Percentiles rank a stretch among this genome's conserved stretches.
phyloP scores from a whole-genome alignment of 2,329 filamentous ascomycete species.

The Atkinsonella texensis region DNA sequence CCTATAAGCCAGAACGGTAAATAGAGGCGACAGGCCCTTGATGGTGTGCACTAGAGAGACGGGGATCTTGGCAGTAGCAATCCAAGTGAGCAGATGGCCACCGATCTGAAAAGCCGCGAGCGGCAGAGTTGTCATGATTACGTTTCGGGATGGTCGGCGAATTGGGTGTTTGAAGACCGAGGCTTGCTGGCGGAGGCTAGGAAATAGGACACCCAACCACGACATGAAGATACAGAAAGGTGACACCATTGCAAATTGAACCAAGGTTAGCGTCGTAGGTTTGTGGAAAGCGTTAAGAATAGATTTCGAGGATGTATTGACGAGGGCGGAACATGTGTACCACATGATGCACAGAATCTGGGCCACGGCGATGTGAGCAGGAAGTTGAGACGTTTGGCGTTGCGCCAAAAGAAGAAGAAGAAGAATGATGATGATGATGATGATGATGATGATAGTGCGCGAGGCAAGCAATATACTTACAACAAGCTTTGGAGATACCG shows the following conservation, averaged over 20 bases:
- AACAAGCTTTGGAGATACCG: conserved; percentile 76
- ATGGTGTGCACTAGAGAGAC: conserved; percentile 97
- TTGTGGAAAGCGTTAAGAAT: conserved; percentile 87
- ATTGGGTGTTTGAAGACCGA: conserved; percentile 78
- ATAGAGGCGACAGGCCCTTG: conserved; percentile 89
- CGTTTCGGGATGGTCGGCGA: conserved; percentile 64
- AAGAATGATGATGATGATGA: no score
- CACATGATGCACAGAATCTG: conserved; percentile 79
- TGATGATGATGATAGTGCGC: not conserved
- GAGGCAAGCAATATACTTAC: conserved; percentile 36
- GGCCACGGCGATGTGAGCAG: conserved; percentile 10
- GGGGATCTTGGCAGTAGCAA: conserved; percentile 86
- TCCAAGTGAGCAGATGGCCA: conserved; percentile 87
- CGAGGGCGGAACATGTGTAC: conserved; percentile 92
- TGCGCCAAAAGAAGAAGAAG: not conserved
- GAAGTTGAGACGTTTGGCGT: not conserved
- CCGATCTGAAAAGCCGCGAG: conserved; percentile 86
- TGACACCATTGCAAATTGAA: conserved; percentile 90
- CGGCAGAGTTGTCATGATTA: conserved; percentile 80
- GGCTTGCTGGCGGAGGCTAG: conserved; percentile 55
- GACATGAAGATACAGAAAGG: conserved; percentile 74
- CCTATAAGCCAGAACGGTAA: conserved; percentile 89
- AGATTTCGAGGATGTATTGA: conserved; percentile 95
- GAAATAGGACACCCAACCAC: conserved; percentile 62
- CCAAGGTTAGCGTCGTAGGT: conserved; percentile 79